A percentile compares a stretch with the other conserved stretches of the same genome.
Conservation (phyloP, 2,329 filamentous ascomycete genomes). For the Plenodomus biglobosus region DNA sequence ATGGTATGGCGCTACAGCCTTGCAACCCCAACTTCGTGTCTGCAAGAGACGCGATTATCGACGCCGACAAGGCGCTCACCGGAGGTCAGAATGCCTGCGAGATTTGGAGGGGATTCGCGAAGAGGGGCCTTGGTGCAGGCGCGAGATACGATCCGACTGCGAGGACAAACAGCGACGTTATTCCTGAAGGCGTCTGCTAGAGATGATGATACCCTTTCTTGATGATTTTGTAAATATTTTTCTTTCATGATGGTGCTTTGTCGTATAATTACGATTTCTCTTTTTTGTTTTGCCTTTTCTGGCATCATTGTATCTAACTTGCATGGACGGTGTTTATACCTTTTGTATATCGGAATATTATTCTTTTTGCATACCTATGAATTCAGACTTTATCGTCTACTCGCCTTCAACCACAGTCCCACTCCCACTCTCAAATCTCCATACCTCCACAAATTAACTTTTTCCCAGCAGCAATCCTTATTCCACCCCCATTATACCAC, state of each 20-base stretch:
- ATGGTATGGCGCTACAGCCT: constrained; percentile 58
- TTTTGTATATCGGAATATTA: too few species aligned
- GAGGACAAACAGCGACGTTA: constrained; percentile 25
- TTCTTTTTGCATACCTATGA: too few species aligned
- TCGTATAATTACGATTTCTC: too few species aligned
- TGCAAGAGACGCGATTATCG: constrained; percentile 58
- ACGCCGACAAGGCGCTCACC: constrained; percentile 57
- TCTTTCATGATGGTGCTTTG: too few species aligned
- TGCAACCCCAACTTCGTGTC: constrained; percentile 58
- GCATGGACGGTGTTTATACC: too few species aligned
- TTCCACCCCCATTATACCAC: too few species aligned
- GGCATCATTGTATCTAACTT: background rate
- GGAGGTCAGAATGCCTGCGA: constrained; percentile 55
- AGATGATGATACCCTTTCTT: background rate
- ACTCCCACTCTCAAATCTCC: too few species aligned
- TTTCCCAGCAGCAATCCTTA: too few species aligned
- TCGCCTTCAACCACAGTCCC: too few species aligned
- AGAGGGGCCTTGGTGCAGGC: constrained; percentile 55
- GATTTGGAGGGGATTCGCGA: constrained; percentile 60
- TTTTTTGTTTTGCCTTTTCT: too few species aligned
- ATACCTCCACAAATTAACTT: too few species aligned
- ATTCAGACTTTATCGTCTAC: too few species aligned
- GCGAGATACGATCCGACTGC: constrained; percentile 24
- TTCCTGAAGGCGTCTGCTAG: constrained; percentile 23
- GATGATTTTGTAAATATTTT: background rate